Conservation (phyloP, 371 early-diverging fungal genomes). For the Saksenaea oblongispora region DNA sequence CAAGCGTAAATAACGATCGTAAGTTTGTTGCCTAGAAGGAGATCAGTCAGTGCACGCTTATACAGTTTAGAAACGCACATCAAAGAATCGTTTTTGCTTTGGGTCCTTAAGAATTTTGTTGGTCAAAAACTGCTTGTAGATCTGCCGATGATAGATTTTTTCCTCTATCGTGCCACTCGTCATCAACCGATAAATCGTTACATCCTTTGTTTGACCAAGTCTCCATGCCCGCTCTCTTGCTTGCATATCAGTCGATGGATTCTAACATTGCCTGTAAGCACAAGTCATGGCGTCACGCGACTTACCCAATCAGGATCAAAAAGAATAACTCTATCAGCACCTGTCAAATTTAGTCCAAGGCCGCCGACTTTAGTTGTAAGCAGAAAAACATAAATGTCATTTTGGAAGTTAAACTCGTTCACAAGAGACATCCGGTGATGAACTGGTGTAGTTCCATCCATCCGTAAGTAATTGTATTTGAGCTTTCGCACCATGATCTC, state of each 20-base stretch:
- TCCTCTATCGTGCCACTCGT: conserved; percentile 97
- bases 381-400: conserved; percentile 83
- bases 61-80: conserved; percentile 40
- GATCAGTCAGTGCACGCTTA: not conserved
- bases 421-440: conserved; percentile 80
- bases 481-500: conserved; percentile 61
- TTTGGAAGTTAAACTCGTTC: conserved; percentile 82
- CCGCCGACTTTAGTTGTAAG: conserved; percentile 98
- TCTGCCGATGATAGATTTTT: conserved; percentile 97
- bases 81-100: conserved; percentile 88
- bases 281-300: not conserved
- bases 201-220: conserved; percentile 88
- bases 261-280: conserved; percentile 42
- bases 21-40: conserved; percentile 63
- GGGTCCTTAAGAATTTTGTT: conserved; percentile 96
- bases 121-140: conserved; percentile 95
- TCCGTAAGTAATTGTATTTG: conserved; percentile 74
- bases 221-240: conserved; percentile 98
- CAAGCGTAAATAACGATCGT: conserved; percentile 83
- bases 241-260: conserved; percentile 96
- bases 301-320: conserved; percentile 97
- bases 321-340: conserved; percentile 94
- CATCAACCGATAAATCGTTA: conserved; percentile 97
- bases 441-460: conserved; percentile 96
- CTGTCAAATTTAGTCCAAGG: conserved; percentile 94